Conservation (phyloP, 805 yeast genomes). For the Cyberlindnera meyerae region DNA sequence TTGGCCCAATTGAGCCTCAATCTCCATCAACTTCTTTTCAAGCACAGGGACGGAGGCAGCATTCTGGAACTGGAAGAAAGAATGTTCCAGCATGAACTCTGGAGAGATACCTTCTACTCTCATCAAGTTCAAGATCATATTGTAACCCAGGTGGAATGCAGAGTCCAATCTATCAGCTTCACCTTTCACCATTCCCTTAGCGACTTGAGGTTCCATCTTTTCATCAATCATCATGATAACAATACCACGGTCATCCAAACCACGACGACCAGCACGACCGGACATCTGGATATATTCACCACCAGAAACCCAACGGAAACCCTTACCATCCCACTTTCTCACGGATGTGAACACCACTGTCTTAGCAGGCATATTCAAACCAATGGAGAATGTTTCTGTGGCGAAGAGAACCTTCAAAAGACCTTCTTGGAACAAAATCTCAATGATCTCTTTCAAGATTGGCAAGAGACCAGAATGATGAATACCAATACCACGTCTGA, state of each 20-base stretch:
- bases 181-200: constrained; percentile 99
- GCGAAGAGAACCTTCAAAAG: constrained; percentile 91
- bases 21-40: constrained; percentile 58
- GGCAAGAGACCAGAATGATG: constrained; percentile 97
- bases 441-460: constrained; percentile 89
- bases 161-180: constrained; percentile 97
- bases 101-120: constrained; percentile 98
- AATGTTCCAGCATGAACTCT: constrained; percentile 90
- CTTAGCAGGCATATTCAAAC: constrained; percentile 98
- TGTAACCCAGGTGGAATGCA: constrained; percentile 95
- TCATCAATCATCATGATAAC: constrained; percentile 99
- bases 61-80: constrained; percentile 94
- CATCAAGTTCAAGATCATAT: constrained; percentile 92
- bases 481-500: constrained; percentile 95
- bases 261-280: constrained; percentile 99
- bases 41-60: constrained; percentile 84
- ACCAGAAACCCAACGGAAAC: constrained; percentile 98
- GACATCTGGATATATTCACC: constrained; percentile 99
- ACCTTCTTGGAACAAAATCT: constrained; percentile 95
- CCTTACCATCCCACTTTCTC: constrained; percentile 97
- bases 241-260: constrained; percentile 97
- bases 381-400: constrained; percentile 97
- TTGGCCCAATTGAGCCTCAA: constrained; percentile 43
- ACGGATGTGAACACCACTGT: constrained; percentile 97
- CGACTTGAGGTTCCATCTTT: constrained; percentile 98